Evolutionary conservation across 108 stramenopile genomes (phyloP).

Genomic region (Conticribra weissflogii): DNA sequence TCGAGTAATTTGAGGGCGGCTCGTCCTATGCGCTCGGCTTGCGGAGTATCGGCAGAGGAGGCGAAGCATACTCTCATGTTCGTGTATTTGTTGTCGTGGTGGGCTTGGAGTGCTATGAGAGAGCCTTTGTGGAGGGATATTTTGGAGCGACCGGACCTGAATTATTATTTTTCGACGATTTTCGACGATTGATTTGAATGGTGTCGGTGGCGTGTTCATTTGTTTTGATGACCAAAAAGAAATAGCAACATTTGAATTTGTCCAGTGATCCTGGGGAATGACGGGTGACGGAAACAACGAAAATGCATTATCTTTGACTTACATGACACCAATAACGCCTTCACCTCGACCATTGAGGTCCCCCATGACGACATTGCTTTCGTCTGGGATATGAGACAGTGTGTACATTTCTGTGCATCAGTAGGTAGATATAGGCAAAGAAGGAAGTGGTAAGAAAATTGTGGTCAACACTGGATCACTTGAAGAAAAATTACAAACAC

Average conservation of each 20-base stretch:
- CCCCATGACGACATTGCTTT: slow-evolving; percentile 57
- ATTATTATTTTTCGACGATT: too few species aligned
- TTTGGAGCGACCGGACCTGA: slow-evolving; percentile 61
- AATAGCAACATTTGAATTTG: too few species aligned
- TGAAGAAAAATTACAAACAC: too few species aligned
- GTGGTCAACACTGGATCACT: too few species aligned
- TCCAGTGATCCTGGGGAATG: too few species aligned
- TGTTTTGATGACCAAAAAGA: too few species aligned
- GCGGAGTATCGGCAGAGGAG: slow-evolving; percentile 80
- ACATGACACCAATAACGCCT: slow-evolving; percentile 79
- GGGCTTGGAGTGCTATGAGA: slow-evolving; percentile 73
- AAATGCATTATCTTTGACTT: too few species aligned
- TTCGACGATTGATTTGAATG: too few species aligned
- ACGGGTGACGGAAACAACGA: too few species aligned
- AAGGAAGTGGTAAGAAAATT: too few species aligned
- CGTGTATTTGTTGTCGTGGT: slow-evolving; percentile 62
- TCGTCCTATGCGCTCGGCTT: slow-evolving; percentile 76
- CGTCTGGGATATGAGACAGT: slow-evolving; percentile 59
- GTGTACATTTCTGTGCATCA: slow-evolving; percentile 95
- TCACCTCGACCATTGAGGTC: slow-evolving; percentile 77
- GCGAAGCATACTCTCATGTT: slow-evolving; percentile 84
- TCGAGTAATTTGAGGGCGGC: slow-evolving; percentile 79
- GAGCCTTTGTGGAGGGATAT: slow-evolving; percentile 81
- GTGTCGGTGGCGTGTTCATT: too few species aligned
- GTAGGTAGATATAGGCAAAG: too few species aligned